phyloP scores from a whole-genome alignment of 1,284 basidiomycete genomes.

The Moesziomyces parantarcticus region DNA sequence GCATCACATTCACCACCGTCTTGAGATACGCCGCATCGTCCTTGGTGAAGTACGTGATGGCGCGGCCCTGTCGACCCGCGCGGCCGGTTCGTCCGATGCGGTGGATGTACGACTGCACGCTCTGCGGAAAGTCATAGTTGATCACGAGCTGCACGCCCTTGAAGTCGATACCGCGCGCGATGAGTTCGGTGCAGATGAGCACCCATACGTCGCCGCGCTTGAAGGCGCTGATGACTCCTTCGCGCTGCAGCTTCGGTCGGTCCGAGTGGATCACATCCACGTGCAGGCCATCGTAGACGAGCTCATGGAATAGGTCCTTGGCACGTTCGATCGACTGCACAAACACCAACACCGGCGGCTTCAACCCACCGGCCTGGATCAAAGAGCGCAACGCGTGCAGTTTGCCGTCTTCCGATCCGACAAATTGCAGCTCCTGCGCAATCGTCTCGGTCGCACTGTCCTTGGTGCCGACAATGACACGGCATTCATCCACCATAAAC shows the following conservation, averaged over 20 bases:
- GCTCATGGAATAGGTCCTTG: constrained; percentile 86
- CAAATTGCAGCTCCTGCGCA: constrained; percentile 86
- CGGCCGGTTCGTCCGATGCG: constrained; percentile 95
- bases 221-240: constrained; percentile 79
- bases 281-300: constrained; percentile 84
- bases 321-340: constrained; percentile 92
- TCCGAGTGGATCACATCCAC: constrained; percentile 93
- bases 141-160: constrained; percentile 90
- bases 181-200: constrained; percentile 65
- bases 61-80: constrained; percentile 88
- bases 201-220: constrained; percentile 73
- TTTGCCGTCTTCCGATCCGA: constrained; percentile 92
- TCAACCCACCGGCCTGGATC: constrained; percentile 80
- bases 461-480: constrained; percentile 71
- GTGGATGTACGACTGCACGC: constrained; percentile 91
- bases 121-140: constrained; percentile 75
- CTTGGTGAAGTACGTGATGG: constrained; percentile 94
- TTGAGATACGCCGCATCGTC: constrained; percentile 92
- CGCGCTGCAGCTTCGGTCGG: constrained; percentile 84
- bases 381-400: constrained; percentile 81
- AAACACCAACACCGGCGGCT: constrained; percentile 91
- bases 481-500: constrained; percentile 73
- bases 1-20: constrained; percentile 93
- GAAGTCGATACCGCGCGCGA: constrained; percentile 96
- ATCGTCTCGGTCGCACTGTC: constrained; percentile 83